Evolutionary conservation across 352 stramenopile genomes (phyloP).

Genomic region (Phytophthora melonis): DNA sequence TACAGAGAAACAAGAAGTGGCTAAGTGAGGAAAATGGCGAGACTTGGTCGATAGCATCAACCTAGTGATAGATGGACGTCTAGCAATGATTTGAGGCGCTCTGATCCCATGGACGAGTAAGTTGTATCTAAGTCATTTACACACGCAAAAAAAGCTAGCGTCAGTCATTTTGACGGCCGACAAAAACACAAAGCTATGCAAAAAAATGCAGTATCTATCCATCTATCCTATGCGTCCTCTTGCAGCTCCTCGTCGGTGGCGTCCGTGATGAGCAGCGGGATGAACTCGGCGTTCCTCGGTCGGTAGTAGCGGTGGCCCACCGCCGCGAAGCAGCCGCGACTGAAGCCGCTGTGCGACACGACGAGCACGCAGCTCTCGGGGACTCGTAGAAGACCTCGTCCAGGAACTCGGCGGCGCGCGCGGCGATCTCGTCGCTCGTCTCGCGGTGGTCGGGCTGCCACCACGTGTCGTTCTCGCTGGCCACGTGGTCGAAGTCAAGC

Average conservation of each 20-base stretch:
- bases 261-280: slow-evolving; percentile 65
- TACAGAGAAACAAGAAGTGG: background rate
- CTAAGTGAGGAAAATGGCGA: background rate
- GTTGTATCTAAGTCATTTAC: slow-evolving; percentile 27
- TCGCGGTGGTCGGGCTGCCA: slow-evolving; percentile 68
- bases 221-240: background rate
- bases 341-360: slow-evolving; percentile 78
- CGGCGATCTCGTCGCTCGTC: slow-evolving; percentile 66
- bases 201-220: background rate
- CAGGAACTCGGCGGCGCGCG: slow-evolving; percentile 58
- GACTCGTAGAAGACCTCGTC: slow-evolving; percentile 51
- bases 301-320: slow-evolving; percentile 73
- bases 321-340: slow-evolving; percentile 63
- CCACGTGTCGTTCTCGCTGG: slow-evolving; percentile 61
- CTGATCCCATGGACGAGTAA: background rate
- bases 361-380: slow-evolving; percentile 56
- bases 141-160: slow-evolving; percentile 12
- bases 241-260: slow-evolving; percentile 37
- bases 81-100: background rate
- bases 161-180: slow-evolving; percentile 14
- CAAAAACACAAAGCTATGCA: background rate
- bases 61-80: background rate
- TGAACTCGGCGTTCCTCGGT: slow-evolving; percentile 71
- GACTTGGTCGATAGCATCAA: background rate
- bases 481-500: slow-evolving; percentile 60